Evolutionary conservation across 805 yeast species (phyloP).

Genomic region (Kuraishia molischiana): DNA sequence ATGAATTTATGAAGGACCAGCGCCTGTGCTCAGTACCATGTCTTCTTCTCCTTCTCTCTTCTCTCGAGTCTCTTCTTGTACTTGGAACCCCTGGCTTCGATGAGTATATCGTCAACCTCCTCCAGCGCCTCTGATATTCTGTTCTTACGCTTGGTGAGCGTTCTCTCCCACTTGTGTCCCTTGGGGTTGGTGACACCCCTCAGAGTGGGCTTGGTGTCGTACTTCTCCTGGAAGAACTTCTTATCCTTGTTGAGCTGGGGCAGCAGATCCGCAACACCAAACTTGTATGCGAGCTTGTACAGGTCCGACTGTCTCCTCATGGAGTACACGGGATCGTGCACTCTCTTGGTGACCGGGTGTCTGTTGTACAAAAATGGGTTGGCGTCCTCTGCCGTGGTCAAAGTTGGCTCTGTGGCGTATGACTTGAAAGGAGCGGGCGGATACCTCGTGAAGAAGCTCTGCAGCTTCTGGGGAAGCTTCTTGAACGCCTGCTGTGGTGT

Average conservation of each 20-base stretch:
- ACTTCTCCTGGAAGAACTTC: constrained; percentile 73
- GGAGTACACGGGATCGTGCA: constrained; percentile 73
- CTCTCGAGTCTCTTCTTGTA: constrained; percentile 33
- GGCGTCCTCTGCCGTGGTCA: constrained; percentile 56
- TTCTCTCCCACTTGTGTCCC: constrained; percentile 75
- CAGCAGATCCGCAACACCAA: constrained; percentile 69
- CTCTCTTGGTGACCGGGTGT: constrained; percentile 70
- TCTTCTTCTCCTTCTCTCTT: constrained; percentile 23
- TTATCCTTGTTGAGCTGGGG: constrained; percentile 55
- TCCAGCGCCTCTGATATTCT: constrained; percentile 58
- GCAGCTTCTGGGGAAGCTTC: constrained; percentile 59
- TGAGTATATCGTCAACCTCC: constrained; percentile 55
- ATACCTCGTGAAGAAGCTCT: constrained; percentile 65
- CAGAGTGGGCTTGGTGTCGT: constrained; percentile 57
- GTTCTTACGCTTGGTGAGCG: constrained; percentile 44
- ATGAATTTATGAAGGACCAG: background rate
- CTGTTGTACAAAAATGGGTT: constrained; percentile 85
- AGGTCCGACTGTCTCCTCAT: constrained; percentile 75
- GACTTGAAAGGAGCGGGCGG: constrained; percentile 76
- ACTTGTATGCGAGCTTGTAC: constrained; percentile 71
- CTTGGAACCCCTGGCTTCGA: constrained; percentile 52
- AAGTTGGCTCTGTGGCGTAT: constrained; percentile 57
- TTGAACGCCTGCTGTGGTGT: constrained; percentile 22
- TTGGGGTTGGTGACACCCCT: constrained; percentile 72
- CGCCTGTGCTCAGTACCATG: constrained; percentile 26